Conservation (phyloP, 306 rosid genomes). For the Medicago ruthenica region DNA sequence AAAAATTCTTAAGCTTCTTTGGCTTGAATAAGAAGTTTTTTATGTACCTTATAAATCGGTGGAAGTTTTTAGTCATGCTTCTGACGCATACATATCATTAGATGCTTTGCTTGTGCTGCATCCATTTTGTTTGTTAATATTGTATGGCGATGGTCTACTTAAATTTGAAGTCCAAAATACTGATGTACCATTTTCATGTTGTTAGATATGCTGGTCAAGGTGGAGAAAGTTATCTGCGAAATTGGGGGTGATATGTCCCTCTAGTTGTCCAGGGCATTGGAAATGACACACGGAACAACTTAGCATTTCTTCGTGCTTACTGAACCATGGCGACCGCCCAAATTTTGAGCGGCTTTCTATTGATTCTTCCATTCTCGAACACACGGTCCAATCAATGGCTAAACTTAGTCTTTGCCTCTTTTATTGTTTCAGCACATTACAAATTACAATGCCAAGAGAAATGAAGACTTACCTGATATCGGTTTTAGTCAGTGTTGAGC, state of each 20-base stretch:
- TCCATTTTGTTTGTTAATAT: conserved; percentile 13
- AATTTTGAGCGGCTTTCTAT: conserved; percentile 31
- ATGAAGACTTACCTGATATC: not conserved
- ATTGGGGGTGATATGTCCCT: conserved; percentile 67
- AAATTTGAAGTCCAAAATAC: conserved; percentile 6
- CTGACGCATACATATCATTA: not conserved
- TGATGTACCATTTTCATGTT: conserved; percentile 29
- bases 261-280: conserved; percentile 47
- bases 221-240: conserved; percentile 78
- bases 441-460: not conserved
- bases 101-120: conserved; percentile 21
- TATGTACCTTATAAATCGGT: not conserved
- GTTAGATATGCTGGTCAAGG: conserved; percentile 81
- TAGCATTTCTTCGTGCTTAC: conserved; percentile 30
- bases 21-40: conserved; percentile 23
- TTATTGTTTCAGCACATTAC: conserved; percentile 36
- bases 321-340: conserved; percentile 17
- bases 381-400: conserved; percentile 7
- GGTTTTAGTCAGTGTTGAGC: conserved; percentile 33
- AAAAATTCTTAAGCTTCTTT: conserved; percentile 28
- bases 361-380: not conserved
- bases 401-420: conserved; percentile 30
- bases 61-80: conserved; percentile 7
- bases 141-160: not conserved
- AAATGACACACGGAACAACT: conserved; percentile 37